Evolutionary conservation across 257 asterid genomes (phyloP).

Genomic region (Parsonsia alboflavescens): DNA sequence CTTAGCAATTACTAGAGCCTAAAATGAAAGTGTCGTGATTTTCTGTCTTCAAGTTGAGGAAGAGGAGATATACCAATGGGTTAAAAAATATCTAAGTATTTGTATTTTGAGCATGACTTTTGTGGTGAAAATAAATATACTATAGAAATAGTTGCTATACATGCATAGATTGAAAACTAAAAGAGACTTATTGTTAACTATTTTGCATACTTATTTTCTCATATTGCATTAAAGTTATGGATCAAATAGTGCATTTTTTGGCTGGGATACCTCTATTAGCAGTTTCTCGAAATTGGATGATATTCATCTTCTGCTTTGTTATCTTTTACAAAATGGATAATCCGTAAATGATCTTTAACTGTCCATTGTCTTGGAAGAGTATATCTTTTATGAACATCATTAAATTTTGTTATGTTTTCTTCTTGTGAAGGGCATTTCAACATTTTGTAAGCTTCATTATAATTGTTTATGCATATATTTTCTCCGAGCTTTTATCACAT

Average conservation of each 20-base stretch:
- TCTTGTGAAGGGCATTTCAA: neutral
- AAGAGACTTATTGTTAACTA: neutral
- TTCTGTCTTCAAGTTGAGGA: neutral
- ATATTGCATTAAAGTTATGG: neutral
- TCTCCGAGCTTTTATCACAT: neutral
- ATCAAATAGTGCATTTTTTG: neutral
- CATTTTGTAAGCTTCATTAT: neutral
- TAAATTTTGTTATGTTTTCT: neutral
- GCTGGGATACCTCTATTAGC: neutral
- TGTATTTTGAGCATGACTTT: neutral
- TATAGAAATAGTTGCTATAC: neutral
- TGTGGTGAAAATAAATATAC: neutral
- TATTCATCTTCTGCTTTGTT: neutral
- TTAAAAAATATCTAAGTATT: neutral
- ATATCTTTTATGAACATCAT: neutral
- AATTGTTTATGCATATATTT: neutral
- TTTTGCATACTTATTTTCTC: neutral
- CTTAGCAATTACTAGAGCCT: neutral
- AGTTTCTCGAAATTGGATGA: neutral
- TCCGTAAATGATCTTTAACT: neutral
- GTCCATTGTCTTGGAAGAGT: neutral
- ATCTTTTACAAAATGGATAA: neutral
- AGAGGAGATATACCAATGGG: neutral
- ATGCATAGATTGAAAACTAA: neutral
- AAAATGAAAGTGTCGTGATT: neutral